These are phyloP conservation scores for Heimioporus sp. DNA, from an alignment of 768 basidiomycete species.

Conservation along the genomic window DNA sequence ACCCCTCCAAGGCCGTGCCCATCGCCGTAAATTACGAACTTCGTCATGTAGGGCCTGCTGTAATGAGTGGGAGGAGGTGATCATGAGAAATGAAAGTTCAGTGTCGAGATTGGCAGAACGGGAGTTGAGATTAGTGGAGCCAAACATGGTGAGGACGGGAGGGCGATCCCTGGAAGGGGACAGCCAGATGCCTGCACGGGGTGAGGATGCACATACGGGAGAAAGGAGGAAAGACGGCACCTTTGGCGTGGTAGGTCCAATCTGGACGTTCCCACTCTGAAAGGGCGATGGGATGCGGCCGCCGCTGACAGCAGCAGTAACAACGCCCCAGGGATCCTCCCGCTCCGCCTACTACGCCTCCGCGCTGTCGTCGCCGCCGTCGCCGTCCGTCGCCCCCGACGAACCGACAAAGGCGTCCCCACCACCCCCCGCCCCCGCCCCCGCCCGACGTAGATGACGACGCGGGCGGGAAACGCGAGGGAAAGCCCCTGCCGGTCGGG, in stretches of 20 bases:
- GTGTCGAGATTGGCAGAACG: constrained; percentile 89
- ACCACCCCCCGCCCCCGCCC: too few relatives aligned
- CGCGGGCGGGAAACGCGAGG: constrained; percentile 39
- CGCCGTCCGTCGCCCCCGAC: too few relatives aligned
- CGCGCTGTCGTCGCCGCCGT: too few relatives aligned
- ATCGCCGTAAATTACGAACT: constrained; percentile 46
- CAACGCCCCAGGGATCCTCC: too few relatives aligned
- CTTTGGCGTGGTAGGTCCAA: constrained; percentile 99
- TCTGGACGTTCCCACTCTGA: constrained; percentile 84
- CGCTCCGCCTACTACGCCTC: too few relatives aligned
- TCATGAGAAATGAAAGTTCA: constrained; percentile 85
- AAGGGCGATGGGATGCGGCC: constrained; percentile 67
- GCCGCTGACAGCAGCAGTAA: too few relatives aligned
- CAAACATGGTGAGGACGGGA: constrained; percentile 81
- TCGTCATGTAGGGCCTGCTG: constrained; percentile 53
- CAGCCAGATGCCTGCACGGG: constrained; percentile 73
- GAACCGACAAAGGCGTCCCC: too few relatives aligned
- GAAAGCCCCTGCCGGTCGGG: constrained; percentile 76
- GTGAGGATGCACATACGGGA: neutral
- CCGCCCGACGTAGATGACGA: constrained; percentile 69
- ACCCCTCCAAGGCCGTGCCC: constrained; percentile 60
- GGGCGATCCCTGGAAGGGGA: constrained; percentile 50
- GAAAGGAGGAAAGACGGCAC: constrained; percentile 38
- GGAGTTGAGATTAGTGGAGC: constrained; percentile 92
- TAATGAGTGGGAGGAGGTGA: constrained; percentile 57